Evolutionary conservation across 1,284 basidiomycete species (phyloP), one percentile per base, ranked within the genome.

Genomic region (Meripilus lineatus): DNA sequence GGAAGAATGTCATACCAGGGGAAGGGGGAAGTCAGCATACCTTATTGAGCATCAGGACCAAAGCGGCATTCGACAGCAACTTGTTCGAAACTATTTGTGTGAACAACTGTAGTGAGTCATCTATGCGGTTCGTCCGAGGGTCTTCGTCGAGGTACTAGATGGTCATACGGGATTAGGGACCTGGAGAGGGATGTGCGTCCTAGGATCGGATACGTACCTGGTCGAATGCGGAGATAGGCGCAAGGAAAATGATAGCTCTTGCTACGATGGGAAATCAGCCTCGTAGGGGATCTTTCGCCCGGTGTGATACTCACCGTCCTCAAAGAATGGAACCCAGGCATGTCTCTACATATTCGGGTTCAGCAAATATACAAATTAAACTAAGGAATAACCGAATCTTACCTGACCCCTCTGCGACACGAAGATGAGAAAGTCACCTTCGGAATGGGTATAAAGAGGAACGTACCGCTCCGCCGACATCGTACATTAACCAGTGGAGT

Each of bases 211-310:
- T 17, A 48, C 64, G 51, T 54, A 79, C 84, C 76, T 87, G 85
- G 68, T 89, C 86, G 57, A 85, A 89, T 33, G 87, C 86, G 55
- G 84, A 86, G 53, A 89, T 83, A 28, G 86, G 87, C 41, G 85
- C 86, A 42, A 85, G 65, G 58, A 85, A 86, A 57, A 86, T 84
- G 56, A 85, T 79, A 18, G 82, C 83, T 40, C 79, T 82, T 5
- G 83, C 81, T 84, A 38, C 20, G 42, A 40, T 33, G 48, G 32
- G 30, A 44, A 49, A 50, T 40, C 40, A 32, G 35, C 24, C n/a
- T n/a, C n/a, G n/a, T n/a, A n/a, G n/a, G n/a, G n/a, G n/a, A n/a
- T n/a, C n/a, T n/a, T 28, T n/a, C 37, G 26, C 24, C 32, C 15
- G 32, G 32, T 21, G 42, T 50, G 44, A 56, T 57, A 66, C 74